Evolutionary conservation across 2,329 filamentous ascomycete species (phyloP).

Genomic region (Exophiala spinifera): DNA sequence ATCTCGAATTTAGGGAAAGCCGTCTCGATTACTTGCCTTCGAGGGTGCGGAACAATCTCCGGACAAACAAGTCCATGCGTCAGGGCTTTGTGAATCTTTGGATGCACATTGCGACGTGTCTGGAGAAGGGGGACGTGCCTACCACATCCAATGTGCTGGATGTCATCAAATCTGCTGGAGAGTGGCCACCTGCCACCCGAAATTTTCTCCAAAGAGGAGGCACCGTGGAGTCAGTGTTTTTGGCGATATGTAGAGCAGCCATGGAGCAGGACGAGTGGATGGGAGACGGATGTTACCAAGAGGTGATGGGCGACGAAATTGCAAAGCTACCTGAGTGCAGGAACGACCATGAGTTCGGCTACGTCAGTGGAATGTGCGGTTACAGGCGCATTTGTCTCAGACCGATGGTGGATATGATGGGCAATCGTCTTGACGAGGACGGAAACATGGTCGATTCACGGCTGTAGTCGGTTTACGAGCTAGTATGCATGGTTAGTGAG

Average conservation of each 20-base stretch:
- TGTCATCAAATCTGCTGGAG: conserved; percentile 18
- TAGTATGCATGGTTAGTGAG: no score
- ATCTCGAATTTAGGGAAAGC: conserved; percentile 16
- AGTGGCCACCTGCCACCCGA: conserved; percentile 33
- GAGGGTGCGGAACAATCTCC: conserved; percentile 31
- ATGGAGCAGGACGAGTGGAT: conserved; percentile 31
- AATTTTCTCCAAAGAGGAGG: conserved; percentile 35
- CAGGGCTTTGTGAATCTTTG: conserved; percentile 38
- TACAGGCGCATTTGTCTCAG: conserved; percentile 15
- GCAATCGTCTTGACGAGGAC: conserved; percentile 13
- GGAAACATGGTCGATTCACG: conserved; percentile 11
- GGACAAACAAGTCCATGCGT: conserved; percentile 37
- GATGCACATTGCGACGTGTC: conserved; percentile 29
- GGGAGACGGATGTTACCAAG: conserved; percentile 31
- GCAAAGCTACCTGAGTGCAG: conserved; percentile 33
- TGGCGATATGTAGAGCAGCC: conserved; percentile 18
- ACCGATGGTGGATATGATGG: background rate
- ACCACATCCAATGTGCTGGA: conserved; percentile 29
- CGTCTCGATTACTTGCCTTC: conserved; percentile 27
- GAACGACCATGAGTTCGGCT: conserved; percentile 39
- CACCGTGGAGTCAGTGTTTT: conserved; percentile 32
- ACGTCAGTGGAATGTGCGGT: conserved; percentile 31
- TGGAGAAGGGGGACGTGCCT: conserved; percentile 28
- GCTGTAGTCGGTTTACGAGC: conserved; percentile 7
- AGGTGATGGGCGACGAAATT: conserved; percentile 23